phyloP scores from a whole-genome alignment of 768 basidiomycete species.

The Gymnopilus junonius region DNA sequence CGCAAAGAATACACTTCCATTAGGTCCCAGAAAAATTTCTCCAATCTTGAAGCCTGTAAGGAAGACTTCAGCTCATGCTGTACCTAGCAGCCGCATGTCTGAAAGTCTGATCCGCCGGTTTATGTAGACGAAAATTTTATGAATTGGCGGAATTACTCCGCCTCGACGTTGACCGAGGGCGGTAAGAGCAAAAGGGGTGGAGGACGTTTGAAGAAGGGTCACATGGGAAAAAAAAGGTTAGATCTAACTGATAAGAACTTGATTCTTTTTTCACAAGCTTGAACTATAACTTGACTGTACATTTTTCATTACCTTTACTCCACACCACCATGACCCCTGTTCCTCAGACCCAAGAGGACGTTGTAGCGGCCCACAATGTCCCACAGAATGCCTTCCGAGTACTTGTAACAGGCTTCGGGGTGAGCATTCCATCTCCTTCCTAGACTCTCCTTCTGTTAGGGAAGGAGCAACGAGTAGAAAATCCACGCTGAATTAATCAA shows the following conservation, averaged over 20 bases:
- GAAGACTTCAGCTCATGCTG: no score
- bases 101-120: no score
- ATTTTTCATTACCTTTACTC: background rate
- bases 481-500: background rate
- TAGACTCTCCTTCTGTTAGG: background rate
- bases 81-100: no score
- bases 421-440: constrained; percentile 23
- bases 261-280: background rate
- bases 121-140: no score
- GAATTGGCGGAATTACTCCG: no score
- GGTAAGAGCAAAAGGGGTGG: no score
- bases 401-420: constrained; percentile 43
- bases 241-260: background rate
- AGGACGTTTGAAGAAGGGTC: background rate
- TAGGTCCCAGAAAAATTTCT: no score
- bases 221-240: background rate
- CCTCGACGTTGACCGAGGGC: no score
- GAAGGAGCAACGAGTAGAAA: constrained; percentile 1
- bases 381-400: constrained; percentile 33
- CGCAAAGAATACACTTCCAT: no score
- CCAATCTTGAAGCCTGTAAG: no score
- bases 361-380: background rate
- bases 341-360: background rate
- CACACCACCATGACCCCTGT: background rate
- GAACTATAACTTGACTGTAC: background rate